A percentile compares a stretch with the other conserved stretches of the same genome.
Conservation (phyloP, 495 filamentous ascomycete genomes). For the Penicillium bovifimosum region DNA sequence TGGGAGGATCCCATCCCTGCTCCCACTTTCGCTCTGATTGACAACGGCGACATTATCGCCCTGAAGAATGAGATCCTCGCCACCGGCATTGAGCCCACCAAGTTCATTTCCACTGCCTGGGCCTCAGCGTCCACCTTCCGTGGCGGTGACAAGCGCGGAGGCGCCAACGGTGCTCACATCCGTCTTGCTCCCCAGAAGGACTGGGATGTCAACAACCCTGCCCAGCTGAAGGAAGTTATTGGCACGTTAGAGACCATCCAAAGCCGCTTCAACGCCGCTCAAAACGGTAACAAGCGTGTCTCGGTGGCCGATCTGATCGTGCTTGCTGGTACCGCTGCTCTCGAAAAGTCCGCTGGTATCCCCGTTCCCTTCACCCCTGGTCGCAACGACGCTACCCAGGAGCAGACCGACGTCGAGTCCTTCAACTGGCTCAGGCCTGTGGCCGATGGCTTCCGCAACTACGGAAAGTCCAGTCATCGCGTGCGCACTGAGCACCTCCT, state of each 20-base stretch:
- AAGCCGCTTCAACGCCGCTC: slow-evolving; percentile 50
- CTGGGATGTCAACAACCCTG: slow-evolving; percentile 64
- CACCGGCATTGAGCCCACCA: slow-evolving; percentile 46
- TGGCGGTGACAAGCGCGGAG: slow-evolving; percentile 68
- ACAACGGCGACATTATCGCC: slow-evolving; percentile 50
- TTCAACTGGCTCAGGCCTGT: slow-evolving; percentile 56
- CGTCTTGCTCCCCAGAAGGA: slow-evolving; percentile 62
- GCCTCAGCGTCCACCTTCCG: slow-evolving; percentile 69
- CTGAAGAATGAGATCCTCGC: slow-evolving; percentile 59
- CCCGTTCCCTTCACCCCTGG: slow-evolving; percentile 43
- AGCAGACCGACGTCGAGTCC: slow-evolving; percentile 59
- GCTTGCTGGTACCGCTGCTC: slow-evolving; percentile 47
- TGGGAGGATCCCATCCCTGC: slow-evolving; percentile 65
- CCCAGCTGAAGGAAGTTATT: slow-evolving; percentile 53
- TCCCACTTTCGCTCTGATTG: slow-evolving; percentile 49
- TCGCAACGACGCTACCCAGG: slow-evolving; percentile 51
- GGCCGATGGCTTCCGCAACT: slow-evolving; percentile 71
- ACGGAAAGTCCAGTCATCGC: slow-evolving; percentile 52
- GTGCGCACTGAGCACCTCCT: slow-evolving; percentile 60
- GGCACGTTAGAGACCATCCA: slow-evolving; percentile 55
- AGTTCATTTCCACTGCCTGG: slow-evolving; percentile 59
- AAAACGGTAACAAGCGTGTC: slow-evolving; percentile 55
- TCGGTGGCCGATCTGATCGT: slow-evolving; percentile 70
- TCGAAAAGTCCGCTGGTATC: slow-evolving; percentile 40
- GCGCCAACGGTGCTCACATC: slow-evolving; percentile 69